Conservation (phyloP, 2,329 filamentous ascomycete genomes). For the Xylariales sp. region DNA sequence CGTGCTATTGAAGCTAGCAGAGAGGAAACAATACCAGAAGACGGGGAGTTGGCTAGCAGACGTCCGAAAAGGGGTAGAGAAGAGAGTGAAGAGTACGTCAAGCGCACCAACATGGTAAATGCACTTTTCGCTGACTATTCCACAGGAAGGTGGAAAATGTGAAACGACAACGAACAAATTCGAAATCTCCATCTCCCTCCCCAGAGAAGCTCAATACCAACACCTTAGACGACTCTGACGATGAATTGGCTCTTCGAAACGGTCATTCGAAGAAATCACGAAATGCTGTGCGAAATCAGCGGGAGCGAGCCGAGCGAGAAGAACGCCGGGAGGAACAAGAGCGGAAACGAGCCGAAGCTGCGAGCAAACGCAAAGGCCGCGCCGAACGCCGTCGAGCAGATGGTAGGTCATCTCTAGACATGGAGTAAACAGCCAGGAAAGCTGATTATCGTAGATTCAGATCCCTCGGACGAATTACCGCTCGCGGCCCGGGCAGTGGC, state of each 20-base stretch:
- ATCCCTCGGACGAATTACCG: slow-evolving; percentile 75
- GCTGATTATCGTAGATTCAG: slow-evolving; percentile 70
- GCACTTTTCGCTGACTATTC: slow-evolving; percentile 43
- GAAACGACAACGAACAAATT: slow-evolving; percentile 87
- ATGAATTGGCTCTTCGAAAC: slow-evolving; percentile 74
- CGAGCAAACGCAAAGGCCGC: slow-evolving; percentile 82
- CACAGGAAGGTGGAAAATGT: slow-evolving; percentile 74
- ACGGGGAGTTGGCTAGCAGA: slow-evolving; percentile 66
- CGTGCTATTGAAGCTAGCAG: slow-evolving; percentile 96
- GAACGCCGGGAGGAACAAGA: slow-evolving; percentile 83
- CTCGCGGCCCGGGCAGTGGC: slow-evolving; percentile 57
- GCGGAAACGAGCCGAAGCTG: slow-evolving; percentile 76
- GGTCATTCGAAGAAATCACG: slow-evolving; percentile 69
- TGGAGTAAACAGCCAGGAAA: slow-evolving; percentile 40
- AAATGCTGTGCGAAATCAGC: slow-evolving; percentile 67
- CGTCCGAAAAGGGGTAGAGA: slow-evolving; percentile 87
- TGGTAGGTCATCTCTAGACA: slow-evolving; percentile 61
- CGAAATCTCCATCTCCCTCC: slow-evolving; percentile 74
- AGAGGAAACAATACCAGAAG: slow-evolving; percentile 72
- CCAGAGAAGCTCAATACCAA: slow-evolving; percentile 60
- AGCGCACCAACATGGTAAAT: slow-evolving; percentile 24
- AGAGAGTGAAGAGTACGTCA: slow-evolving; percentile 90
- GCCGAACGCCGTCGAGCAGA: slow-evolving; percentile 84
- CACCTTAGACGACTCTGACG: slow-evolving; percentile 73
- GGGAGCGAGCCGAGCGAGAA: slow-evolving; percentile 74